These are phyloP conservation scores for Zanthoxylum bungeanum DNA, from an alignment of 345 rosid species.

Conservation along the genomic window DNA sequence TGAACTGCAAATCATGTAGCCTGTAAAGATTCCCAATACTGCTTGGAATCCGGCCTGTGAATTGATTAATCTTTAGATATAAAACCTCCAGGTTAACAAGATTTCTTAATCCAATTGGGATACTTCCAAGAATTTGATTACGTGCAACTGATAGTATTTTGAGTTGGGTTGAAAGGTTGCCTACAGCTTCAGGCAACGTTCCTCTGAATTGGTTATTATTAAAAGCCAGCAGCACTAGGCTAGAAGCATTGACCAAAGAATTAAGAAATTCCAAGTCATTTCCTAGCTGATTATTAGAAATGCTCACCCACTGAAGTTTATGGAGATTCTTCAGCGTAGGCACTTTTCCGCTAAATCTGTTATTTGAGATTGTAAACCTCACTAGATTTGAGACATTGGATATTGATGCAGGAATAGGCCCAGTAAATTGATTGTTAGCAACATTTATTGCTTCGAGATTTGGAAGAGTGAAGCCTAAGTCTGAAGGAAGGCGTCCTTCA, in stretches of 20 bases:
- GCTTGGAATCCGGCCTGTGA: background rate
- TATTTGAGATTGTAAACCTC: rapidly evolving
- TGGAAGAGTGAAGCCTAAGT: constrained; percentile 19
- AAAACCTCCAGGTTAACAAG: background rate
- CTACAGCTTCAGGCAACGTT: background rate
- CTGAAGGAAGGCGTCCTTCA: background rate
- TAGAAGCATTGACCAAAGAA: background rate
- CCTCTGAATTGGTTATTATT: background rate
- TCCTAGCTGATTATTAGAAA: background rate
- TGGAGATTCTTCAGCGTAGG: background rate
- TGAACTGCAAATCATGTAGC: rapidly evolving
- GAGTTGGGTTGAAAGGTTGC: constrained; percentile 10
- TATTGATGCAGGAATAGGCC: constrained; percentile 4
- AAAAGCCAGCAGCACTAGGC: background rate
- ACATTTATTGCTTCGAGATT: background rate
- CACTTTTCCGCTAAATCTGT: constrained; percentile 6
- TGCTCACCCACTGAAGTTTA: background rate
- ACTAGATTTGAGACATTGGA: constrained; percentile 18
- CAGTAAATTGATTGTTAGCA: background rate
- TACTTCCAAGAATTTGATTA: background rate
- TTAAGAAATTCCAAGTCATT: background rate
- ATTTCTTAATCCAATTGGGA: background rate
- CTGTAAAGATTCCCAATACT: constrained; percentile 7
- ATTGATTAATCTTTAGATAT: background rate
- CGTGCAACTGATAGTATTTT: background rate